Evolutionary conservation across 2,329 filamentous ascomycete genomes (phyloP), one percentile per base, ranked within the genome.

Genomic region (Apiospora hydei): DNA sequence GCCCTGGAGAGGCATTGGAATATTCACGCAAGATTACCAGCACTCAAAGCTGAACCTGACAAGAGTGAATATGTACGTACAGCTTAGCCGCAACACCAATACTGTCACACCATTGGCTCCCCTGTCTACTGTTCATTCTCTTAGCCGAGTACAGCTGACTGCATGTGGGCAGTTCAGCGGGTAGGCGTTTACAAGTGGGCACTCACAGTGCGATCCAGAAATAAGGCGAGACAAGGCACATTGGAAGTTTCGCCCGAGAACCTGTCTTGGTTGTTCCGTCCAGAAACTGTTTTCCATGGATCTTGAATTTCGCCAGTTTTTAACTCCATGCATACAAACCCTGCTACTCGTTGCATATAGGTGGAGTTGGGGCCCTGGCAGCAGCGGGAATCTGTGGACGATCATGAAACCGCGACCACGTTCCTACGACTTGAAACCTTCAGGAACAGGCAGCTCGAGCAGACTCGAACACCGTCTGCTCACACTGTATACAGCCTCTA

Each of bases 381-480:
- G 34, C 57, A 13, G 57, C 57, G 34, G 57, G 57, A 64, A 64
- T 64, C 34, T 64, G 34, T 64, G 57, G 57, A 64, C 57, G 57
- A 64, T 64, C 57, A 64, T 64, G 57, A 64, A 64, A 64, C 57
- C 41, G 34, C 57, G 57, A 64, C 57, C 57, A 64, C 18, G 57
- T 64, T n/a, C 18, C 34, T n/a, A 41, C 34, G 13, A 64, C 30
- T 64, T 64, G 57, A 64, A 64, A 64, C 57, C 57, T 64, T 64
- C 57, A 64, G 57, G 57, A 41, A 64, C 34, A 14, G 57, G 34
- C 57, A 64, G 41, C 18, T n/a, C 57, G 34, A 64, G n/a, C 18
- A 11, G 18, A n/a, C 34, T 38, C 30, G 57, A 41, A 64, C 57
- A 64, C 57, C 57, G 34, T 64, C 34, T 30, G 18, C 34, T 41